These are phyloP conservation scores for Pyrenopolyporus hunteri DNA, from an alignment of 495 filamentous ascomycete genomes.

Conservation along the genomic window DNA sequence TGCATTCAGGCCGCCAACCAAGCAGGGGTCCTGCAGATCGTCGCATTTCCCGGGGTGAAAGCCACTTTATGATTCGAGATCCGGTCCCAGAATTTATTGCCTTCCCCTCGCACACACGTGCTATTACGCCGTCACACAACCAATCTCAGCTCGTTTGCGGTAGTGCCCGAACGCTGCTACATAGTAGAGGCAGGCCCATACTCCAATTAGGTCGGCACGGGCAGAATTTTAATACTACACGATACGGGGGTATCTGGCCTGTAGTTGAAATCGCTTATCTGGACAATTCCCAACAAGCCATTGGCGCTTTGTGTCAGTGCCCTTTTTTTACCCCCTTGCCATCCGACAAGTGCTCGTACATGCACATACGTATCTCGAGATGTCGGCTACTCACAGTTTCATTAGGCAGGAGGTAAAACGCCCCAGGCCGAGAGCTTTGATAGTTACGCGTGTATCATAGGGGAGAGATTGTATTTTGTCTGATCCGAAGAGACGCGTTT, in stretches of 20 bases:
- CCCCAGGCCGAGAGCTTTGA: slow-evolving; percentile 4
- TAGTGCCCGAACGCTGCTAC: slow-evolving; percentile 25
- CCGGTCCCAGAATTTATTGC: slow-evolving; percentile 36
- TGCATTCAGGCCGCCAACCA: slow-evolving; percentile 31
- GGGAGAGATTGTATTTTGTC: slow-evolving; percentile 17
- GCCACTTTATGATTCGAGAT: slow-evolving; percentile 40
- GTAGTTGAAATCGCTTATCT: too few relatives aligned
- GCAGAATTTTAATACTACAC: background rate
- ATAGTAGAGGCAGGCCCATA: slow-evolving; percentile 1
- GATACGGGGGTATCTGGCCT: too few relatives aligned
- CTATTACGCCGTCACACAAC: slow-evolving; percentile 37
- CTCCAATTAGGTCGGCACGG: background rate
- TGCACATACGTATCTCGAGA: too few relatives aligned
- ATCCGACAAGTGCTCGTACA: too few relatives aligned
- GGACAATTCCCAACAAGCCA: too few relatives aligned
- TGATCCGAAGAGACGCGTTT: slow-evolving; percentile 29
- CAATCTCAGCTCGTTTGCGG: slow-evolving; percentile 40
- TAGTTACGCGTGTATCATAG: background rate
- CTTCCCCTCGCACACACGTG: slow-evolving; percentile 38
- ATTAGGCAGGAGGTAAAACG: too few relatives aligned
- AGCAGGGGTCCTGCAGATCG: slow-evolving; percentile 44
- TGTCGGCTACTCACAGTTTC: too few relatives aligned
- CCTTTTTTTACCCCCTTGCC: too few relatives aligned
- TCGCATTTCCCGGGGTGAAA: slow-evolving; percentile 43
- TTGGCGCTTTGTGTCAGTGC: too few relatives aligned